phyloP scores from a whole-genome alignment of 768 basidiomycete genomes.

The Mycena olivaceomarginata region DNA sequence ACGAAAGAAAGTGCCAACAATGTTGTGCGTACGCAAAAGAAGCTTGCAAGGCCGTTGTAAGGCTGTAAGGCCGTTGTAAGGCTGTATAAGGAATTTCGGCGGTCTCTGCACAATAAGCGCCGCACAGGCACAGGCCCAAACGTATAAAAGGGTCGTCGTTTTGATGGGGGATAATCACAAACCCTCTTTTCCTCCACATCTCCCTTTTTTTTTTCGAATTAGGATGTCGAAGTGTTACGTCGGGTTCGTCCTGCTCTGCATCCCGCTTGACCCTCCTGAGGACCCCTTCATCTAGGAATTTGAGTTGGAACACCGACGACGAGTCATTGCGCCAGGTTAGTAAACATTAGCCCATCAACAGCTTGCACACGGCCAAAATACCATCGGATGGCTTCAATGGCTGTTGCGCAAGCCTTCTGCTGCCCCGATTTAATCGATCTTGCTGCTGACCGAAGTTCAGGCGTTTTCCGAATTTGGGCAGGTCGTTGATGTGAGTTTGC shows the following conservation, averaged over 20 bases:
- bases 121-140: background rate
- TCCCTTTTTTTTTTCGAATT: constrained; percentile 32
- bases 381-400: no score
- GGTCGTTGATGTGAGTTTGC: constrained; percentile 21
- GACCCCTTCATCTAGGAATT: constrained; percentile 43
- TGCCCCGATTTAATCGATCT: no score
- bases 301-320: constrained; percentile 42
- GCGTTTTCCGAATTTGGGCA: constrained; percentile 34
- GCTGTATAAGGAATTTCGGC: no score
- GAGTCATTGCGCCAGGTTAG: constrained; percentile 24
- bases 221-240: constrained; percentile 41
- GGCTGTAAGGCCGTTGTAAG: no score
- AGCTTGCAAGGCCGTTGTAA: no score
- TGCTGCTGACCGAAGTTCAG: constrained; percentile 4
- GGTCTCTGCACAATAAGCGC: no score
- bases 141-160: constrained; percentile 18
- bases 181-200: constrained; percentile 26
- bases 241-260: constrained; percentile 28
- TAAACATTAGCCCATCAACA: background rate
- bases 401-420: no score
- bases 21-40: background rate
- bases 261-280: constrained; percentile 44
- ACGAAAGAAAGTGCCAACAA: background rate
- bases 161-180: constrained; percentile 11
- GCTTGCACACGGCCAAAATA: no score